These are phyloP conservation scores for Hibiscus trionum DNA, from an alignment of 345 rosid species.

Conservation along the genomic window DNA sequence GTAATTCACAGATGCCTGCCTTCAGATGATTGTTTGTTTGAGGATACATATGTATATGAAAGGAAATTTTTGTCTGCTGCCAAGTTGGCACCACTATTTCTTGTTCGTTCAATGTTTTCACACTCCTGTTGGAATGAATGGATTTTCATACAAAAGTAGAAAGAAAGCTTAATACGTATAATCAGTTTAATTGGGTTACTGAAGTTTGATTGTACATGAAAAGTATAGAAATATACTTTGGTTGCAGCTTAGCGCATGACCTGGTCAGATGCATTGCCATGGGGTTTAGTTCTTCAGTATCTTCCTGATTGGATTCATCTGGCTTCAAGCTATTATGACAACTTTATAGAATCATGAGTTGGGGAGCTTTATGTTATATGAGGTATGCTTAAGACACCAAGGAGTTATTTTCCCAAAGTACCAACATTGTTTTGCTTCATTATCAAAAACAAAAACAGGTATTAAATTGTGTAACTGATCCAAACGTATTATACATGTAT, in stretches of 20 bases:
- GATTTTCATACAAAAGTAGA: no score
- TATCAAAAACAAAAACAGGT: neutral
- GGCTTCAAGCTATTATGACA: neutral
- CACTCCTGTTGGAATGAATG: neutral
- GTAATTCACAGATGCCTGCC: neutral
- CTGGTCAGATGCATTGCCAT: neutral
- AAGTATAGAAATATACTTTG: neutral
- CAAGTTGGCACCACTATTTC: neutral
- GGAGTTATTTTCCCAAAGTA: neutral
- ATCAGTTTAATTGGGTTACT: neutral
- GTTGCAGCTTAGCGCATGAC: neutral
- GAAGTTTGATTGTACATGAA: neutral
- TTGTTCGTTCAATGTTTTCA: neutral
- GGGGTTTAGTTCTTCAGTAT: neutral
- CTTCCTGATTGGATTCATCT: neutral
- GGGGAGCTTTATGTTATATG: neutral
- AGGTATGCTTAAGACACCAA: neutral
- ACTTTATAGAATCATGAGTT: no score
- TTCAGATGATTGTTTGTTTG: neutral
- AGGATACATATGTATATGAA: neutral
- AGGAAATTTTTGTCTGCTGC: neutral
- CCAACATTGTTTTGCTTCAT: neutral
- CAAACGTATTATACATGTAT: no score
- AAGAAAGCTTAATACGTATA: neutral
- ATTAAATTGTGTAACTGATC: neutral